Conservation (phyloP, 169 alveolate genomes). For the Plasmodium inui region DNA sequence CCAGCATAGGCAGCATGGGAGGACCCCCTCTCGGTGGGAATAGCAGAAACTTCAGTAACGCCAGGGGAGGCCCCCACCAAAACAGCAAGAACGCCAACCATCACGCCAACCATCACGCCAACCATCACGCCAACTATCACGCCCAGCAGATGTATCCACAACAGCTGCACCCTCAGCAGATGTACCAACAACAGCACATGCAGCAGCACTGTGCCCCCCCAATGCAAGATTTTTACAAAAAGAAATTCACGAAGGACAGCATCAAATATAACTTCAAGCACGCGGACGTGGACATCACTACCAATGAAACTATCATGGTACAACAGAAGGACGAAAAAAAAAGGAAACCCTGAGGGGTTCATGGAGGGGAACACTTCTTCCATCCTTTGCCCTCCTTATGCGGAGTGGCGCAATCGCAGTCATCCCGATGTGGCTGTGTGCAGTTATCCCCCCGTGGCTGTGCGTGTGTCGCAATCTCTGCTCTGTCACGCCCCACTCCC, state of each 20-base stretch:
- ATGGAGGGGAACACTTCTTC: not conserved
- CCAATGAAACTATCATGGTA: slow-evolving; percentile 59
- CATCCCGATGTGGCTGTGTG: not conserved
- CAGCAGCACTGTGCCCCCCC: not conserved
- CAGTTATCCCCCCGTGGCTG: not conserved
- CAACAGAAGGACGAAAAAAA: slow-evolving; percentile 3
- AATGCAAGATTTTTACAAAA: slow-evolving; percentile 35
- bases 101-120: slow-evolving; percentile 11
- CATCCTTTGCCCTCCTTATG: not conserved
- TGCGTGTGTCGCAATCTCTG: not conserved
- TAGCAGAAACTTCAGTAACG: not conserved
- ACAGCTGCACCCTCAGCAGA: slow-evolving; percentile 29
- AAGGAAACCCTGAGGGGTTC: not conserved
- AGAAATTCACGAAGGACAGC: slow-evolving; percentile 33
- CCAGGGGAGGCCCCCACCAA: not conserved
- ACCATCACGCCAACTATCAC: slow-evolving; percentile 14
- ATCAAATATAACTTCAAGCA: slow-evolving; percentile 4
- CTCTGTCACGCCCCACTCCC: not conserved
- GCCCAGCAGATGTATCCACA: no score
- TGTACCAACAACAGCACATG: not conserved
- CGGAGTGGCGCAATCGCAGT: not conserved
- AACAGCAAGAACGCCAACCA: slow-evolving; percentile 22
- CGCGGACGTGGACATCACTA: slow-evolving; percentile 36
- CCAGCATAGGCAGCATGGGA: not conserved
- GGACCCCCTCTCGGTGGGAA: not conserved